phyloP scores from a whole-genome alignment of 2,329 filamentous ascomycete species.

The Fusarium nelsonii region DNA sequence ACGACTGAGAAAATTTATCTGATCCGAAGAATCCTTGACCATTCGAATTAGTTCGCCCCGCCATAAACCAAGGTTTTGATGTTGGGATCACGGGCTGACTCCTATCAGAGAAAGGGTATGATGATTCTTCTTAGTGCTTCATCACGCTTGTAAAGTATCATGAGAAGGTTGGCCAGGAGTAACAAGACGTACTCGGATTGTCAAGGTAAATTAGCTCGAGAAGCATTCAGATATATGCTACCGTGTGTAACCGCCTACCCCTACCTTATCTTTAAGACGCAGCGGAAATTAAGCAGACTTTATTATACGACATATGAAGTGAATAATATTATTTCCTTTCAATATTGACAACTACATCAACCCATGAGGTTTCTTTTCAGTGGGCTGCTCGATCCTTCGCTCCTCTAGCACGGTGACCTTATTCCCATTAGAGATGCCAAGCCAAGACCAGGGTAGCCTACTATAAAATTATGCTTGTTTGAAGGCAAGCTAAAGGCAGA shows the following conservation, averaged over 20 bases:
- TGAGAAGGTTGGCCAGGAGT: too few relatives aligned
- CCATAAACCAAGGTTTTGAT: slow-evolving; percentile 4
- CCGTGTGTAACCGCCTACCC: too few relatives aligned
- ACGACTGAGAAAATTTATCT: slow-evolving; percentile 51
- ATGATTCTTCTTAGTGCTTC: too few relatives aligned
- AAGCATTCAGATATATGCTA: too few relatives aligned
- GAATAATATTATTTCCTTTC: neutral
- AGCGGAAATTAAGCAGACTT: too few relatives aligned
- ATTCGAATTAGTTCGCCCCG: neutral
- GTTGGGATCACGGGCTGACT: neutral
- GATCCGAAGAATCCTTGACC: slow-evolving; percentile 49
- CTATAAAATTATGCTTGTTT: slow-evolving; percentile 41
- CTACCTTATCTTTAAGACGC: neutral
- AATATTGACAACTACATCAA: neutral
- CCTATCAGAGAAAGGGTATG: neutral
- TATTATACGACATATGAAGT: too few relatives aligned
- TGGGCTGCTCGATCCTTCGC: slow-evolving; percentile 20
- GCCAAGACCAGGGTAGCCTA: slow-evolving; percentile 6
- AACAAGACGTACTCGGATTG: neutral
- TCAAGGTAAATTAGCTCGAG: neutral
- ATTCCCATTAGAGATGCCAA: slow-evolving; percentile 33
- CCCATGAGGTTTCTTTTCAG: neutral
- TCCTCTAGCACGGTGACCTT: slow-evolving; percentile 19
- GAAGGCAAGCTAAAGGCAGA: slow-evolving; percentile 11
- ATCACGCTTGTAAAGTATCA: neutral